Evolutionary conservation across 1,139 yeast species (phyloP).

Genomic region (Pichiaceae sp.): DNA sequence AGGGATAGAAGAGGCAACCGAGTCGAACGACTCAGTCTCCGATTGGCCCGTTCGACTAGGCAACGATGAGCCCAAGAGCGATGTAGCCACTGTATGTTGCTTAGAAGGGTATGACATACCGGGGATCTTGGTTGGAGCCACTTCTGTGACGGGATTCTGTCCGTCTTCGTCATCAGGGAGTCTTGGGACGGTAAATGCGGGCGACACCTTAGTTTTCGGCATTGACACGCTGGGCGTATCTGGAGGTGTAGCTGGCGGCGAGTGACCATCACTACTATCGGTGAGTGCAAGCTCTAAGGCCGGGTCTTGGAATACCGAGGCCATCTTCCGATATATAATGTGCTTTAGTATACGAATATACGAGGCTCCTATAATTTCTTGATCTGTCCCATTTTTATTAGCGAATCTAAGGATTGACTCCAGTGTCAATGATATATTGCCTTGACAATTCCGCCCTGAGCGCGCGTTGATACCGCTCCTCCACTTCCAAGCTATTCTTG

Average conservation of each 20-base stretch:
- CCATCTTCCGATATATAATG: no score
- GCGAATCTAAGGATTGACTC: no score
- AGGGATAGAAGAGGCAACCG: constrained; percentile 11
- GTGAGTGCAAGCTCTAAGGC: no score
- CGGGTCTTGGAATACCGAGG: no score
- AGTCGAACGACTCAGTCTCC: constrained; percentile 2
- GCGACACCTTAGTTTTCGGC: not conserved
- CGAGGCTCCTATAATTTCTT: no score
- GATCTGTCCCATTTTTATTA: no score
- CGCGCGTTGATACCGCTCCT: constrained; percentile 19
- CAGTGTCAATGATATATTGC: not conserved
- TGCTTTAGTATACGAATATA: no score
- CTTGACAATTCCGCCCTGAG: constrained; percentile 15
- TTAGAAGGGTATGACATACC: constrained; percentile 9
- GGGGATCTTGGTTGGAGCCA: constrained; percentile 10
- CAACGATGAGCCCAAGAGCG: constrained; percentile 8
- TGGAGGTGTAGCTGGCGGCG: no score
- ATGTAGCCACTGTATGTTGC: not conserved
- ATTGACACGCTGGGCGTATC: no score
- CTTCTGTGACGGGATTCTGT: constrained; percentile 14
- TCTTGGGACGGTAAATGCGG: constrained; percentile 10
- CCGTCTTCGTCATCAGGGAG: constrained; percentile 18
- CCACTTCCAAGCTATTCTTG: constrained; percentile 16
- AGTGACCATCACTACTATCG: no score
- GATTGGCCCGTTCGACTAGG: constrained; percentile 2